Base-by-base conservation (phyloP, 2,329 filamentous ascomycete species). In the Talaromyces sp. region DNA sequence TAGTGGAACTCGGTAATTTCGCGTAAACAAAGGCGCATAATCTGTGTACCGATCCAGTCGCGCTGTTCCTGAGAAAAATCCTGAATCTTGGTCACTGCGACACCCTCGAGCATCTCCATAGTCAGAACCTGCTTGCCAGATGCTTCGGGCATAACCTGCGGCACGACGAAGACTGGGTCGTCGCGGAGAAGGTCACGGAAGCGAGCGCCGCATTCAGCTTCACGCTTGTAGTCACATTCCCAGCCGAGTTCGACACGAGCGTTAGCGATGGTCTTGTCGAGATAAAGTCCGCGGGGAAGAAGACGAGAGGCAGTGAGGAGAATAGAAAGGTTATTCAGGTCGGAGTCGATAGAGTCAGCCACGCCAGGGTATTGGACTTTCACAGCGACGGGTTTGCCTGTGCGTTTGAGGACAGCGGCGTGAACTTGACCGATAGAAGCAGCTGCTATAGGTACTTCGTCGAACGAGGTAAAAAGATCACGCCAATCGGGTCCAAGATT, bases 331-430 rank as follows among this genome's bases (percentile, higher is more conserved):
- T 99, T 99, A 74, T 91, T 95, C 1, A 99, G 82, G 66, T 99
- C 94, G 1, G 93, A 97, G 72, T 96, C 91, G 70, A 99, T 99
- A 3, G 92, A 97, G 71, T 90, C 87, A 16, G 93, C 90, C 1
- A 99, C 94, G 13, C 95, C 95, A 0, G 94, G 94, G 65, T 99
- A 99, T 72, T 99, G 94, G 9, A 99, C 87, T 74, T 99, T 99
- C 66, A 99, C 92, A 3, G 94, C 94, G 0, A 99, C 94, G 39
- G 81, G 79, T 59, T 86, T 81, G 35, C 87, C 87, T 36, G 82
- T 91, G 3, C 87, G 87, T 63, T 86, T 88, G 17, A 99, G 80
- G 0, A 86, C 85, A 2, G 91, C 94, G 54, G 86, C 86, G 75
- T 99, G 94, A 0, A 99, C 94, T 70, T 99, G 94, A 0, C 95